Conservation (phyloP, 441 rosid genomes). For the Euphorbia schlechtendalii region DNA sequence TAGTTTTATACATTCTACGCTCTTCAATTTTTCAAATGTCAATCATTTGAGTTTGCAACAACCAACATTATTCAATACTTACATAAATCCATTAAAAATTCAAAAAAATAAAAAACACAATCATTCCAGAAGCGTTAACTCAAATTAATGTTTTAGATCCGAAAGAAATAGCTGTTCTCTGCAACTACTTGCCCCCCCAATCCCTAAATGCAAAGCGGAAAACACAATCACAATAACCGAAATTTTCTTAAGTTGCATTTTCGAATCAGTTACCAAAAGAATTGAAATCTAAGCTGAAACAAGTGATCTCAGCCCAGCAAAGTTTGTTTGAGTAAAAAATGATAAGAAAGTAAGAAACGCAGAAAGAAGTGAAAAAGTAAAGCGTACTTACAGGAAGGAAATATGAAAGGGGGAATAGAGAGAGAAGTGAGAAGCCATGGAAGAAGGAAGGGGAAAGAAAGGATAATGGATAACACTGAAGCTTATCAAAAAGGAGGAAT, state of each 20-base stretch:
- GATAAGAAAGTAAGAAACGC: not conserved
- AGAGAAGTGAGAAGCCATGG: conserved; percentile 44
- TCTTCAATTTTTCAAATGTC: not conserved
- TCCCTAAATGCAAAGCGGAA: too few relatives aligned
- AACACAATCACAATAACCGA: too few relatives aligned
- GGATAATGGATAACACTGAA: conserved; percentile 9
- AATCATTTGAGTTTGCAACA: not conserved
- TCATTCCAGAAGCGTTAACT: not conserved
- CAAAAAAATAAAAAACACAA: not conserved
- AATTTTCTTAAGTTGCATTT: too few relatives aligned
- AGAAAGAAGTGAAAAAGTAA: not conserved
- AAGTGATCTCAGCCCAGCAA: not conserved
- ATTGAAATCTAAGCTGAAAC: not conserved
- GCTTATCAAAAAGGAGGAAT: not conserved
- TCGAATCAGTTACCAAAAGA: not conserved
- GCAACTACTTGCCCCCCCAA: too few relatives aligned
- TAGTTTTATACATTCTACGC: not conserved
- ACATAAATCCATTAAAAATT: too few relatives aligned
- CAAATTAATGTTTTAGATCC: not conserved
- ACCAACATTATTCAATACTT: not conserved
- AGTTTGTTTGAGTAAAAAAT: not conserved
- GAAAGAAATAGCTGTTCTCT: too few relatives aligned
- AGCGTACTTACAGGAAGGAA: conserved; percentile 31
- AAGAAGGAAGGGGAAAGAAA: conserved; percentile 7
- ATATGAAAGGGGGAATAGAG: conserved; percentile 26